Evolutionary conservation across 2,329 filamentous ascomycete species (phyloP).

Genomic region (Talaromyces sp.): DNA sequence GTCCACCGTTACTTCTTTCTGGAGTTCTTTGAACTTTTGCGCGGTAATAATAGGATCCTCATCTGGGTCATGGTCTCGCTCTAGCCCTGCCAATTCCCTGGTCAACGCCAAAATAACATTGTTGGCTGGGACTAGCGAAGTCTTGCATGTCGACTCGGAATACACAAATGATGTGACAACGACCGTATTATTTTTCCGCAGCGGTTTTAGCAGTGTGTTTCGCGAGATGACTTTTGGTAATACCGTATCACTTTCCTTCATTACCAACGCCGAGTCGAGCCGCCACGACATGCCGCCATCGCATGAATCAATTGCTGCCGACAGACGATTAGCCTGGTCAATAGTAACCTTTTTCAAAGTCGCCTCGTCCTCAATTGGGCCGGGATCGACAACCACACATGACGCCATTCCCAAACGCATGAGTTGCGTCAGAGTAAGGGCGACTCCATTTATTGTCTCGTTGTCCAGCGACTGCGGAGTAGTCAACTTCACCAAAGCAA

Average conservation of each 20-base stretch:
- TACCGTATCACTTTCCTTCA: constrained; percentile 27
- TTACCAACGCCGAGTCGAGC: constrained; percentile 54
- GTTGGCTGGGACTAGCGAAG: constrained; percentile 48
- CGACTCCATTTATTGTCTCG: constrained; percentile 65
- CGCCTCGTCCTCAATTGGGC: constrained; percentile 39
- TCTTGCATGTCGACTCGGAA: constrained; percentile 44
- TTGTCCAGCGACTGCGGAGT: constrained; percentile 67
- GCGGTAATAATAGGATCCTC: constrained; percentile 39
- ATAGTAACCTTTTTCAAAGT: constrained; percentile 44
- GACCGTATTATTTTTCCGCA: constrained; percentile 64
- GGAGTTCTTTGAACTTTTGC: constrained; percentile 35
- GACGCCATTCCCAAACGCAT: constrained; percentile 74
- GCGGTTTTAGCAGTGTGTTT: constrained; percentile 57
- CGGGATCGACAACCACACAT: constrained; percentile 72
- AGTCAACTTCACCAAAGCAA: constrained; percentile 81
- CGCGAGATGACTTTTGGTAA: constrained; percentile 34
- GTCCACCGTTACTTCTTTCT: constrained; percentile 62
- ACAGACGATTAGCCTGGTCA: constrained; percentile 66
- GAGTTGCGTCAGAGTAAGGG: constrained; percentile 77
- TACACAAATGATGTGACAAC: constrained; percentile 64
- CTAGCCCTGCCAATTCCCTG: constrained; percentile 66
- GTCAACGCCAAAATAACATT: constrained; percentile 73
- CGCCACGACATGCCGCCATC: constrained; percentile 64
- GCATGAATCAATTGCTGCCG: constrained; percentile 66
- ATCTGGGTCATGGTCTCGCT: constrained; percentile 39